These are phyloP conservation scores for Telfairia occidentalis DNA, from an alignment of 331 rosid species.

Conservation along the genomic window DNA sequence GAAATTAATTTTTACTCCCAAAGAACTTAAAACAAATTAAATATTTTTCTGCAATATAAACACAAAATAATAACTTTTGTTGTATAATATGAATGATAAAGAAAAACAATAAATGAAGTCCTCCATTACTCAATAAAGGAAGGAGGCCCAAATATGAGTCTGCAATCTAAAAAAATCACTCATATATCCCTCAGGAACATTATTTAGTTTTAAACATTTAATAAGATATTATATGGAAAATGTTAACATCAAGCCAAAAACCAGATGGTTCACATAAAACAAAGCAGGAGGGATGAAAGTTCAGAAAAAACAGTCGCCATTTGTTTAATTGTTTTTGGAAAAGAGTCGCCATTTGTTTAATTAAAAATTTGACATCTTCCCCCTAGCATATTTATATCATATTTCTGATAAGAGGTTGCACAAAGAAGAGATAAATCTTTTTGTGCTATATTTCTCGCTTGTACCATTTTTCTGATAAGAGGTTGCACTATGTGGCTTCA, in stretches of 20 bases:
- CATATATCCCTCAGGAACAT: background rate
- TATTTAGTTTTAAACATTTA: background rate
- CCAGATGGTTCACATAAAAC: background rate
- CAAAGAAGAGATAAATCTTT: too few relatives aligned
- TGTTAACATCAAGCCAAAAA: background rate
- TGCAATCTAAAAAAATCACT: background rate
- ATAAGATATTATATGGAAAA: background rate
- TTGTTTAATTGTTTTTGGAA: background rate
- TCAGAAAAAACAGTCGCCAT: background rate
- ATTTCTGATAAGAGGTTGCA: too few relatives aligned
- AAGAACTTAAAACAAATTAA: background rate
- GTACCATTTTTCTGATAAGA: too few relatives aligned
- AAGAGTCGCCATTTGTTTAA: background rate
- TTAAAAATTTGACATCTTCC: background rate
- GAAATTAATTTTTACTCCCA: background rate
- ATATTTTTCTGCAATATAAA: background rate
- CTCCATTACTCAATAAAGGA: constrained; percentile 3
- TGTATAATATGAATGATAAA: background rate
- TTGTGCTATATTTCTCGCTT: too few relatives aligned
- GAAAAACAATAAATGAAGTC: background rate
- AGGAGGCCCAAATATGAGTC: background rate
- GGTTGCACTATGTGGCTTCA: too few relatives aligned
- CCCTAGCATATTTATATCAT: too few relatives aligned
- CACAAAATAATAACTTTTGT: background rate
- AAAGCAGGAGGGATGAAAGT: background rate